A percentile compares a stretch with the other conserved stretches of the same genome.
These are phyloP conservation scores for Chlamydomonas sphaeroides DNA, from an alignment of 139 green algal species.

Conservation along the genomic window DNA sequence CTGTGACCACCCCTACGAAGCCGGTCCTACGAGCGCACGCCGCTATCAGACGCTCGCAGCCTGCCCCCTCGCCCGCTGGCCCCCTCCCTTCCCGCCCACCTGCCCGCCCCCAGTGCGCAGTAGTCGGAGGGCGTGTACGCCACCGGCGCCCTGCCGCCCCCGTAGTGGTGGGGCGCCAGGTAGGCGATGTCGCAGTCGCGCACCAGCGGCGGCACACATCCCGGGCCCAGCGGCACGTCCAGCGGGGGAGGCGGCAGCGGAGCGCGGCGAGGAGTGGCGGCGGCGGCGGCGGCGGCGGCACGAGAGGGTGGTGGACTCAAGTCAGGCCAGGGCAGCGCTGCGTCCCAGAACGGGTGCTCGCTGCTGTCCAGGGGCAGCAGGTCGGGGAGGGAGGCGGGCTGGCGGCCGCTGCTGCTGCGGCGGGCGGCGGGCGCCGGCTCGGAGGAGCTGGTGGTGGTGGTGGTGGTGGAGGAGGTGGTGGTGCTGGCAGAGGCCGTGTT, in stretches of 20 bases:
- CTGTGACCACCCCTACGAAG: too few species aligned
- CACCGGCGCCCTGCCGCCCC: not conserved
- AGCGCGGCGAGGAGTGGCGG: not conserved
- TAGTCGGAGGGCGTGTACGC: slow-evolving; percentile 34
- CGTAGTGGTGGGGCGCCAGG: slow-evolving; percentile 27
- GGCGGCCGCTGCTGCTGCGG: too few species aligned
- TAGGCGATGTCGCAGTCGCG: not conserved
- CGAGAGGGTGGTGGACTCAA: not conserved
- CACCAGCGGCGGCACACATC: too few species aligned
- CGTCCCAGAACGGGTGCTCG: slow-evolving; percentile 2
- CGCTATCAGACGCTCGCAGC: too few species aligned
- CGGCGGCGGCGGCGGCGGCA: not conserved
- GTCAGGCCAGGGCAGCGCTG: not conserved
- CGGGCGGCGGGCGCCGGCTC: too few species aligned
- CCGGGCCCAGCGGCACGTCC: slow-evolving; percentile 2
- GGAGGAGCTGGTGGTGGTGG: too few species aligned
- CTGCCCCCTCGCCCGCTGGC: too few species aligned
- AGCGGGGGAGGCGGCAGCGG: not conserved
- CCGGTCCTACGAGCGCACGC: too few species aligned
- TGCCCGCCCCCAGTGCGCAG: slow-evolving; percentile 1
- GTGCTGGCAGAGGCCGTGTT: not conserved
- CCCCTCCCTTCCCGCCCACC: not conserved
- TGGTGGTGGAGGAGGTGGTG: too few species aligned
- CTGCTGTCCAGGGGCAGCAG: not conserved
- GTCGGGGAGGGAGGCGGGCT: not conserved